Percentiles rank a stretch among this genome's conserved stretches.
Conservation (phyloP, 2,329 filamentous ascomycete species). For the Penicillium oxalicum region DNA sequence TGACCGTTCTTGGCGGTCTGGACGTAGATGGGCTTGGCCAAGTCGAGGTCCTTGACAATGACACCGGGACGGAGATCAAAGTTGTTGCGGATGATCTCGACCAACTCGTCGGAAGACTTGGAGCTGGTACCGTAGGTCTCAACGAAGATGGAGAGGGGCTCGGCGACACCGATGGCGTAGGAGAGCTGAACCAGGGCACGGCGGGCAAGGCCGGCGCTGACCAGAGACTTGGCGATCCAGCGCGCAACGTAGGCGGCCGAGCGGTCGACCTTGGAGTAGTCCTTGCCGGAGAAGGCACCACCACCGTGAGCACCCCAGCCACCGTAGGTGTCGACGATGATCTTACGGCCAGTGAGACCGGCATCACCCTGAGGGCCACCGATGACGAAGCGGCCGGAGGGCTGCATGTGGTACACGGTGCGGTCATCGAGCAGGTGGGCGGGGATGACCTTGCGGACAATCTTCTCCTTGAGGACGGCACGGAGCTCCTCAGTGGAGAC, state of each 20-base stretch:
- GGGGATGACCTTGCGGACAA: constrained; percentile 92
- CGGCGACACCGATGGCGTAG: constrained; percentile 97
- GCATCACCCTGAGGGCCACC: constrained; percentile 98
- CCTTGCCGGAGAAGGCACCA: constrained; percentile 99
- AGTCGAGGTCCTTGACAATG: constrained; percentile 94
- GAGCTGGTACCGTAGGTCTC: constrained; percentile 94
- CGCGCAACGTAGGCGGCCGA: constrained; percentile 95
- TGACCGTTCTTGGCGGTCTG: constrained; percentile 99
- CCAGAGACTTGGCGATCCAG: constrained; percentile 98
- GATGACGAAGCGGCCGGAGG: constrained; percentile 97
- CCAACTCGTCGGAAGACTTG: constrained; percentile 85
- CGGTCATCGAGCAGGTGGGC: constrained; percentile 85
- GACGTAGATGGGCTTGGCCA: constrained; percentile 95
- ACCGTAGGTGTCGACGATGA: constrained; percentile 99
- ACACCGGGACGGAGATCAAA: constrained; percentile 98
- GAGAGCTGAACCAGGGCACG: constrained; percentile 95
- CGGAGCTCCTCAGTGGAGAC: constrained; percentile 89
- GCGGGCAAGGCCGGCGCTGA: constrained; percentile 80
- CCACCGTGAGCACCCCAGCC: constrained; percentile 99
- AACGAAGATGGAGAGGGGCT: constrained; percentile 96
- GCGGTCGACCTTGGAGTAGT: constrained; percentile 99
- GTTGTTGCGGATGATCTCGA: constrained; percentile 90
- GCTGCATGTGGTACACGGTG: constrained; percentile 98
- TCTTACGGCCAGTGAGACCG: constrained; percentile 97
- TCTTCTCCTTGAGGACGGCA: constrained; percentile 94